phyloP scores from a whole-genome alignment of 768 basidiomycete genomes.

The Suillus occidentalis region DNA sequence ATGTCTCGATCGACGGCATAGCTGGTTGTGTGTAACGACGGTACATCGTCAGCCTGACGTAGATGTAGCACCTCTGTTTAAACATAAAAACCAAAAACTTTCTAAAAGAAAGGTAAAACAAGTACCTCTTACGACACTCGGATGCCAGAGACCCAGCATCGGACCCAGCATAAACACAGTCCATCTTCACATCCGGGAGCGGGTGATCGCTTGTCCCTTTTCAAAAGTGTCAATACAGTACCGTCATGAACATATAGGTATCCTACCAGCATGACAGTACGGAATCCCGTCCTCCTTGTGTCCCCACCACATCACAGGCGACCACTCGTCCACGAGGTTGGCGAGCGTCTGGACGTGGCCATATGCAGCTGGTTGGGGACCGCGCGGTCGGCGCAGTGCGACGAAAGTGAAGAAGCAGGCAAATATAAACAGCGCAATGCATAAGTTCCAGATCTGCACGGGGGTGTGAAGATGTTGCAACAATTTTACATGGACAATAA shows the following conservation, averaged over 20 bases:
- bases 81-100: too few species aligned
- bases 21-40: too few species aligned
- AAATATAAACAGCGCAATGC: constrained; percentile 21
- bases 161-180: constrained; percentile 18
- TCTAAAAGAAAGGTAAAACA: not conserved
- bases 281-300: constrained; percentile 16
- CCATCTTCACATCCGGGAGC: constrained; percentile 22
- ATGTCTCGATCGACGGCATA: too few species aligned
- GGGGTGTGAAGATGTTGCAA: not conserved
- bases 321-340: constrained; percentile 38
- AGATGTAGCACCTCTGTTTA: not conserved
- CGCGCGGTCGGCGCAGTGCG: constrained; percentile 17
- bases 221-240: not conserved
- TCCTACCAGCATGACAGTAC: constrained; percentile 20
- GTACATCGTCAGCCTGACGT: not conserved
- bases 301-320: constrained; percentile 33
- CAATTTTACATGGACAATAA: not conserved
- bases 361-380: constrained; percentile 32
- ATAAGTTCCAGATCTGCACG: constrained; percentile 27
- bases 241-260: not conserved
- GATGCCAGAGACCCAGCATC: not conserved
- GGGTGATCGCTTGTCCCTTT: constrained; percentile 10
- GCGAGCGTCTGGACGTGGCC: constrained; percentile 35
- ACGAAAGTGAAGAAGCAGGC: constrained; percentile 18
- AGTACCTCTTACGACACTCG: not conserved